Percentiles rank a stretch among this genome's conserved stretches.
Conservation (phyloP, 2,329 filamentous ascomycete species). For the Aureobasidium subglaciale region DNA sequence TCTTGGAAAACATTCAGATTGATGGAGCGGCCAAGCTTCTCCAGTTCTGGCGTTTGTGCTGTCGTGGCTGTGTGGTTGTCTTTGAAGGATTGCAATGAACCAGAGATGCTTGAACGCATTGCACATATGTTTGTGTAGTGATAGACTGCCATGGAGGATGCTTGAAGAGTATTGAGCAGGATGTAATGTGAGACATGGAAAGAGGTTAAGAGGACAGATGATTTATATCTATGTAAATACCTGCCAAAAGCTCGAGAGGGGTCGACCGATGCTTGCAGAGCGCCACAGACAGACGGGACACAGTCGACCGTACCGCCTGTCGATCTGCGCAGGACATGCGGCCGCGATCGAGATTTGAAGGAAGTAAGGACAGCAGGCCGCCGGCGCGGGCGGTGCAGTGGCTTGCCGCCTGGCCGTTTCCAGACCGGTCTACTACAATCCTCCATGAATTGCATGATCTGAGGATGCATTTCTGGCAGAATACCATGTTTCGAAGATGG, state of each 20-base stretch:
- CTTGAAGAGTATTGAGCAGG: not conserved
- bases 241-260: not conserved
- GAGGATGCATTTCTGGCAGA: not conserved
- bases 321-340: not conserved
- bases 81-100: not conserved
- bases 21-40: not conserved
- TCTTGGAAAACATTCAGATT: conserved; percentile 3
- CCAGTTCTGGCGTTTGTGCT: not conserved
- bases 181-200: not conserved
- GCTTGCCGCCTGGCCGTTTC: not conserved
- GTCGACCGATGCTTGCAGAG: not conserved
- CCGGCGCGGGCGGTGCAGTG: not conserved
- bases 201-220: not conserved
- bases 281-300: not conserved
- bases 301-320: not conserved
- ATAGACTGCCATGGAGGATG: conserved; percentile 6
- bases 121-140: not conserved
- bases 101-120: conserved; percentile 5
- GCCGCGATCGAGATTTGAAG: not conserved
- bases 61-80: not conserved
- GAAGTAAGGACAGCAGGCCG: not conserved
- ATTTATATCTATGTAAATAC: not conserved
- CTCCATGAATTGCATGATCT: not conserved
- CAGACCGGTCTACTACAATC: not conserved
- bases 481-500: not conserved